Evolutionary conservation across 306 rosid genomes (phyloP).

Genomic region (Sphenostylis stenocarpa): DNA sequence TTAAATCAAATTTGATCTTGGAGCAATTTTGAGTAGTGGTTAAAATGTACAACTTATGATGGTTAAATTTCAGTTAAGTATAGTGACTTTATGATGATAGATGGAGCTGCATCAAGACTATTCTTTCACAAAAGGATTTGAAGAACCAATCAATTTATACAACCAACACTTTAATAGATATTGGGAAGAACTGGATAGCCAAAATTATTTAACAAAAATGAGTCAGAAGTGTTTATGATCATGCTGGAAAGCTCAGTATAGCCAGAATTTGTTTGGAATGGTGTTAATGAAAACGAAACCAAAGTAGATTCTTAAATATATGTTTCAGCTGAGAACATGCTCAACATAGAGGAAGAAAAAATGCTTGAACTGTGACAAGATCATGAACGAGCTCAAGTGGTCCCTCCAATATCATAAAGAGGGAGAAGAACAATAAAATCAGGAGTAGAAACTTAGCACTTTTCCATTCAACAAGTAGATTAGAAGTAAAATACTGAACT

Average conservation of each 20-base stretch:
- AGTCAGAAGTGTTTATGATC: neutral
- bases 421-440: neutral
- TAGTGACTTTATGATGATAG: neutral
- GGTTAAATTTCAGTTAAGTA: neutral
- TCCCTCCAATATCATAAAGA: too few species aligned
- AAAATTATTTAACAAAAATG: neutral
- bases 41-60: neutral
- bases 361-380: neutral
- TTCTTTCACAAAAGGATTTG: neutral
- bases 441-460: neutral
- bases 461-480: neutral
- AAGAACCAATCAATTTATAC: neutral
- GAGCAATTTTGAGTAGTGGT: neutral
- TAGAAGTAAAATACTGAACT: neutral
- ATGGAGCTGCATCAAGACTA: neutral
- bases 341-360: too few species aligned
- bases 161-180: too few species aligned
- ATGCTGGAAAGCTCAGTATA: neutral
- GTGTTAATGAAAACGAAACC: neutral
- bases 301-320: too few species aligned
- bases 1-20: neutral
- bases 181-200: neutral
- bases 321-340: too few species aligned
- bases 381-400: neutral
- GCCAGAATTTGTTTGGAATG: neutral